Percentiles rank a stretch among this genome's conserved stretches.
These are phyloP conservation scores for Leccinum boreale DNA, from an alignment of 768 basidiomycete genomes.

Conservation along the genomic window DNA sequence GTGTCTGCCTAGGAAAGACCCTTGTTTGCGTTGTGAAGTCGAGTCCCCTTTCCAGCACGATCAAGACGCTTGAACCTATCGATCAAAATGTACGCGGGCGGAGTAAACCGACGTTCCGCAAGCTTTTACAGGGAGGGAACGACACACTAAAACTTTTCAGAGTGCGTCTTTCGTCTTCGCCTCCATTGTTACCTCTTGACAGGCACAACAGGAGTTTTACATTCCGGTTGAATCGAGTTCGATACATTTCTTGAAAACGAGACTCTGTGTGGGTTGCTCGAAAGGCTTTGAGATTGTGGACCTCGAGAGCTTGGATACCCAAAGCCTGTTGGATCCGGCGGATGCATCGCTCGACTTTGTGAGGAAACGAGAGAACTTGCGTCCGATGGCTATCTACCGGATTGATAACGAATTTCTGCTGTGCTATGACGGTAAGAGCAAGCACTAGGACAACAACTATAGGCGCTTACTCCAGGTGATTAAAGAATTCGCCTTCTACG, in stretches of 20 bases:
- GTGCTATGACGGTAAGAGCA: conserved; percentile 87
- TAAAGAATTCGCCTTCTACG: conserved; percentile 97
- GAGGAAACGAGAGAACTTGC: conserved; percentile 79
- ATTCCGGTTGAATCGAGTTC: conserved; percentile 97
- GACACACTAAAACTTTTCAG: conserved; percentile 92
- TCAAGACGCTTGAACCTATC: conserved; percentile 96
- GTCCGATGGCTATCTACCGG: conserved; percentile 95
- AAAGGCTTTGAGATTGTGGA: conserved; percentile 99
- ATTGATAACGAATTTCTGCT: conserved; percentile 95
- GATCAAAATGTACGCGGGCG: conserved; percentile 80
- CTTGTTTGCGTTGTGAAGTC: conserved; percentile 98
- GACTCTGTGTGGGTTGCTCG: conserved; percentile 94
- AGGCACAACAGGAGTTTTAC: conserved; percentile 79
- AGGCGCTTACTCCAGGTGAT: conserved; percentile 5
- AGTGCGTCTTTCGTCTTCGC: conserved; percentile 39
- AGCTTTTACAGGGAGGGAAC: conserved; percentile 90
- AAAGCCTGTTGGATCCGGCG: conserved; percentile 89
- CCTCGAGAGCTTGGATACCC: conserved; percentile 93
- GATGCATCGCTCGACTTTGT: conserved; percentile 94
- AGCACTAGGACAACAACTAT: background rate
- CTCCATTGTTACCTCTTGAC: background rate
- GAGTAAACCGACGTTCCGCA: conserved; percentile 90
- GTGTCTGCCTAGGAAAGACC: conserved; percentile 84
- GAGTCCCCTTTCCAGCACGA: conserved; percentile 90
- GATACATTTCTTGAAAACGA: conserved; percentile 95